Evolutionary conservation across 805 yeast genomes (phyloP).

Genomic region (Komagataella populi): DNA sequence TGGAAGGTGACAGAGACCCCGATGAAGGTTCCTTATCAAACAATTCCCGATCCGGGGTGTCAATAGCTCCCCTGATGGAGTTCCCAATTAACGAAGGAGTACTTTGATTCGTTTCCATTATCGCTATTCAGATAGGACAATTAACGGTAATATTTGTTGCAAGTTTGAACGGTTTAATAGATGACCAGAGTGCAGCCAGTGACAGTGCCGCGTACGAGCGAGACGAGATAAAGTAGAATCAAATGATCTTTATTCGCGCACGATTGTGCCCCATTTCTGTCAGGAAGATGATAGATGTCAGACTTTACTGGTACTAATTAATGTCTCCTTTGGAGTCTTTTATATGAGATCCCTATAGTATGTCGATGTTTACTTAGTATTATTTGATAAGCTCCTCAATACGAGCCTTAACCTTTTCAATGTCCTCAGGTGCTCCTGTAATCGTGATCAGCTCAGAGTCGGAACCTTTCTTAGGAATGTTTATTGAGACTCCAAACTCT

Average conservation of each 20-base stretch:
- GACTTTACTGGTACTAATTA: not conserved
- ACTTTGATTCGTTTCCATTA: conserved; percentile 2
- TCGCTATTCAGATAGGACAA: not conserved
- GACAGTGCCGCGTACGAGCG: conserved; percentile 12
- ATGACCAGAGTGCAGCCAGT: not conserved
- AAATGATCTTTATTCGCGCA: not conserved
- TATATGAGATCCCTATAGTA: not conserved
- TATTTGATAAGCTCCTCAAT: conserved; percentile 50
- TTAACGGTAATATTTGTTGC: not conserved
- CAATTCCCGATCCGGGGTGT: conserved; percentile 1
- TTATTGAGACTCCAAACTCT: conserved; percentile 49
- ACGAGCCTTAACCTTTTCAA: conserved; percentile 49
- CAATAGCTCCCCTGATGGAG: conserved; percentile 23
- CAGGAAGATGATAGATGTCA: not conserved
- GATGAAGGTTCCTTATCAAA: not conserved
- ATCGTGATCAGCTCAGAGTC: conserved; percentile 38
- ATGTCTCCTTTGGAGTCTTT: not conserved
- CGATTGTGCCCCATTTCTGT: not conserved
- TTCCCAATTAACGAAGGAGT: conserved; percentile 42
- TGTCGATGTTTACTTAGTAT: conserved; percentile 11
- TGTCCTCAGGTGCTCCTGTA: conserved; percentile 52
- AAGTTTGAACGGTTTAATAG: not conserved
- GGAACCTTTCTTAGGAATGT: conserved; percentile 50
- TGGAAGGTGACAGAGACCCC: not conserved
- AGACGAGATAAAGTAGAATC: not conserved